phyloP scores from a whole-genome alignment of 2,329 filamentous ascomycete species.

The Penicillium sp. region DNA sequence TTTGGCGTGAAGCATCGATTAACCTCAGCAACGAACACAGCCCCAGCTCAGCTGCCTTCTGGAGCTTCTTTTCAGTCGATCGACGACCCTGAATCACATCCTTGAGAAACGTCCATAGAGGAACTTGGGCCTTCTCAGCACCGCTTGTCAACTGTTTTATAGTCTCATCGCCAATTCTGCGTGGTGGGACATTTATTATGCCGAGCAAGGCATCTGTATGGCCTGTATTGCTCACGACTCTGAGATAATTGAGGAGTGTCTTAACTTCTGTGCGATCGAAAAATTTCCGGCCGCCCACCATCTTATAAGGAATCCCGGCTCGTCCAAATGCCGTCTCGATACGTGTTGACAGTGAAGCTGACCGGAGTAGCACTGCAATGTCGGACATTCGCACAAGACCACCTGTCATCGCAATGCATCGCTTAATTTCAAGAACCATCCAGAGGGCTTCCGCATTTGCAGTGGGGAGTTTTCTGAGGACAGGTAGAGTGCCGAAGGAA shows the following conservation, averaged over 20 bases:
- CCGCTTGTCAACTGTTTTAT: conserved; percentile 75
- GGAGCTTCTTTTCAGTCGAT: conserved; percentile 58
- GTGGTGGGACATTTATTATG: conserved; percentile 81
- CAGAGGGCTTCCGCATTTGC: conserved; percentile 78
- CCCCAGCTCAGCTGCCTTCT: conserved; percentile 59
- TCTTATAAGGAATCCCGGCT: conserved; percentile 82
- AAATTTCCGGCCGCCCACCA: conserved; percentile 90
- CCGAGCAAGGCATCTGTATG: conserved; percentile 85
- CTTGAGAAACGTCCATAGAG: conserved; percentile 77
- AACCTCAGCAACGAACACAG: conserved; percentile 63
- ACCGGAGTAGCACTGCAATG: conserved; percentile 84
- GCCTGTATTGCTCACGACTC: conserved; percentile 79
- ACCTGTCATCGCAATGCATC: conserved; percentile 72
- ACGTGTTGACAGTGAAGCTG: conserved; percentile 79
- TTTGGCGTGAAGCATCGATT: conserved; percentile 61
- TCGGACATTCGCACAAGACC: conserved; percentile 74
- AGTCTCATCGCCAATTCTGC: conserved; percentile 80
- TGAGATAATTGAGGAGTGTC: conserved; percentile 82
- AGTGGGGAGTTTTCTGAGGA: conserved; percentile 74
- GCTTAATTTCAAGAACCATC: conserved; percentile 82
- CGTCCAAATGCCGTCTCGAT: conserved; percentile 82
- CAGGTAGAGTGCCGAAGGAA: conserved; percentile 75
- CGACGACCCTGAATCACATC: conserved; percentile 58
- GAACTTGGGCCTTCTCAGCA: conserved; percentile 69
- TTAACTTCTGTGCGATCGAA: conserved; percentile 92